Evolutionary conservation across 257 asterid species (phyloP).

Genomic region (Nyctanthes arbortristis): DNA sequence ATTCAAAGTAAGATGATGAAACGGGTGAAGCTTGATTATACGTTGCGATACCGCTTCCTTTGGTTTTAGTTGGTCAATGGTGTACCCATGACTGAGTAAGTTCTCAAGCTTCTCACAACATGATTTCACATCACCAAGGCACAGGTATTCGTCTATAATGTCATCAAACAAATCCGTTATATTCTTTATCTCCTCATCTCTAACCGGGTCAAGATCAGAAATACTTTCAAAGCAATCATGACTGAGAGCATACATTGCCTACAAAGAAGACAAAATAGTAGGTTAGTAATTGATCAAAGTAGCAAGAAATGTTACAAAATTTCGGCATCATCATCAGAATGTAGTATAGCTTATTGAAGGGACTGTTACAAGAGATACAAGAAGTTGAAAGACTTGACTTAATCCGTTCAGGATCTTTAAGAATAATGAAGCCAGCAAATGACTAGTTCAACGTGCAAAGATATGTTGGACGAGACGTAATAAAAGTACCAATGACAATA

Average conservation of each 20-base stretch:
- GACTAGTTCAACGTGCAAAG: neutral
- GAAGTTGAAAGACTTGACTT: neutral
- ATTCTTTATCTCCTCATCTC: constrained; percentile 26
- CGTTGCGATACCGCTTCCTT: constrained; percentile 21
- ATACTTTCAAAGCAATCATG: neutral
- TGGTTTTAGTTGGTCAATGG: neutral
- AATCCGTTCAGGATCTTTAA: neutral
- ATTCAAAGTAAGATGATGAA: constrained; percentile 47
- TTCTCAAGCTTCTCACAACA: constrained; percentile 67
- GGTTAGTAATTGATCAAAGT: neutral
- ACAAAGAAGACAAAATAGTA: neutral
- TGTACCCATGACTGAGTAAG: constrained; percentile 42
- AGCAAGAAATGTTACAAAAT: neutral
- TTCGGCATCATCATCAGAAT: neutral
- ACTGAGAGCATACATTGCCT: constrained; percentile 39
- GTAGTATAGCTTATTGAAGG: neutral
- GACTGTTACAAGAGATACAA: neutral
- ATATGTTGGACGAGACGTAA: neutral
- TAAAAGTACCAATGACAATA: neutral
- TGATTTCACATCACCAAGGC: constrained; percentile 33
- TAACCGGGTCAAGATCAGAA: constrained; percentile 10
- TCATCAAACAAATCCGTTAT: constrained; percentile 36
- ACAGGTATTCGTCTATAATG: constrained; percentile 48
- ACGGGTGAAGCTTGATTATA: constrained; percentile 38
- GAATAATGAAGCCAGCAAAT: neutral